Base-by-base conservation (phyloP, 2,329 filamentous ascomycete species). In the Xylaria sp. region DNA sequence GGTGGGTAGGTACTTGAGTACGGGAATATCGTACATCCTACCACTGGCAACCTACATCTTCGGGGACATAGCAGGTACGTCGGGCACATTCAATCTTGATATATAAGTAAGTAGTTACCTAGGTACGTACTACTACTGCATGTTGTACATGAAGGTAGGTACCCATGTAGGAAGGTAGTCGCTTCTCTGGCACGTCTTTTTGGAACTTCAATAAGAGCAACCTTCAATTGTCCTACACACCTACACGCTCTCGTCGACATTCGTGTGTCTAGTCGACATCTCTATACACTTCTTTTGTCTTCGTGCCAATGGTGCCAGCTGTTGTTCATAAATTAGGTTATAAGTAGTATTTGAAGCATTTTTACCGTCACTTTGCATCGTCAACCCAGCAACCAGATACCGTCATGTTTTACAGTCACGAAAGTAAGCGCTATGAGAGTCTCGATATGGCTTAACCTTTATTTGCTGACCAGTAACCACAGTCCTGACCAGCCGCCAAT, bases 321-420 rank as follows among this genome's bases (percentile, higher is more conserved):
- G 37, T 37, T n/a, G 15, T 31, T 38, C 17, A 38, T 8, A 5
- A 25, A 21, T 38, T 21, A 1, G 25, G 12, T 5, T 33, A 4
- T 12, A 31, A 23, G 35, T n/a, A 49, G 23, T 46, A 12, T 21
- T 23, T 33, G 17, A 31, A 11, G 17, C 19, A 43, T 35, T 19
- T 42, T 25, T 43, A 19, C 37, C 17, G 42, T 37, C 4, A 8
- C 17, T 31, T 12, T n/a, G 9, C n/a, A 43, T 25, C 23, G 11
- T 23, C 42, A n/a, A 17, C 38, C 11, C 5, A 1, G 23, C 35
- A 19, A 23, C 12, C 38, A 3, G 9, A 6, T n/a, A 47, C 59
- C 72, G 76, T 37, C 70, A 97, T 97, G 94, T 97, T 97, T 76
- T 98, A 97, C 80, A 96, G 92, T 71, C 92, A 97, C 79, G 94